Evolutionary conservation across 306 rosid genomes (phyloP), one percentile per base, ranked within the genome.

Genomic region (Dicorynia guianensis): DNA sequence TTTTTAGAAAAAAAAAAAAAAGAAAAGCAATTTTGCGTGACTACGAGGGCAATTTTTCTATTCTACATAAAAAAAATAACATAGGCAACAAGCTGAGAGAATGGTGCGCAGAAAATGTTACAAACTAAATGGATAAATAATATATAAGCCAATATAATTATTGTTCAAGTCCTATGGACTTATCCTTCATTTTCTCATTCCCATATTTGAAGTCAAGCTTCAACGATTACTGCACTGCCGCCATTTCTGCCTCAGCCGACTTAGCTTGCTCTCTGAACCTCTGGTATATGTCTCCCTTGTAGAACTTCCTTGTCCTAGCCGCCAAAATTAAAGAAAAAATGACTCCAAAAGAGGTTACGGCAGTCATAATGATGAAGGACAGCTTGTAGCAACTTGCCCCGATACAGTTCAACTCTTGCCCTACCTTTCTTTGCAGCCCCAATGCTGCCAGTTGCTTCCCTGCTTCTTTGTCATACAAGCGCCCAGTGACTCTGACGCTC

Each of bases 251-350:
- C 71, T 66, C 57, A 43, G 71, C 19, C 0, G 12, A 6, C 5
- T 0, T 13, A 10, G 6, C 56, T 19, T 66, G n/a, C 40, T 44
- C 71, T 15, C 14, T 44, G 57, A 46, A 66, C 40, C 25, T 46
- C 56, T 5, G 46, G 18, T 66, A 66, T 10, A 66, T 66, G 8
- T 66, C 71, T 25, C 42, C 50, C 12, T 13, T 69, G 18, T 52
- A 69, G 11, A 50, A 69, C 72, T 76, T 83, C 55, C 56, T 81
- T 0, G 90, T 84, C 47, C 90, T 79, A 1, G 52, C 2, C 11
- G 40, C 75, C 54, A 70, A 8, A 18, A 55, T 9, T 0, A 70
- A 25, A 0, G 75, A 70, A 33, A 70, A 53, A 43, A 70, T 39
- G 1, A 53, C 60, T 10, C 75, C 75, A 56, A 55, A 55, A 4